Conservation (phyloP, 192 early-diverging fungal species). For the Backusella macrospora region DNA sequence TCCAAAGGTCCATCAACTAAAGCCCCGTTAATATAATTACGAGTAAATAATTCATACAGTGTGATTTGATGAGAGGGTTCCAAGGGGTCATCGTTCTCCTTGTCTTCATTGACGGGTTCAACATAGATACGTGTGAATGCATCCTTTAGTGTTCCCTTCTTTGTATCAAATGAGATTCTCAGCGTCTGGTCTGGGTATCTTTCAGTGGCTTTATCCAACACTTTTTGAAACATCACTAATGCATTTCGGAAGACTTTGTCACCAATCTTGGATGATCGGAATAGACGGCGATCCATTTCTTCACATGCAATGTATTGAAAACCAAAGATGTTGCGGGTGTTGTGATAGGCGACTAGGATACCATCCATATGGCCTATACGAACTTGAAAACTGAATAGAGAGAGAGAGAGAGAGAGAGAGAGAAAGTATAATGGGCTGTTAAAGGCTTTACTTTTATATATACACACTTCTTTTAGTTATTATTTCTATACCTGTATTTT, state of each 20-base stretch:
- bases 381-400: conserved; percentile 72
- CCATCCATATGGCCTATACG: conserved; percentile 97
- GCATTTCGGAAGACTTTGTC: conserved; percentile 70
- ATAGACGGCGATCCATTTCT: conserved; percentile 82
- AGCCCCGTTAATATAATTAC: conserved; percentile 47
- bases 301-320: conserved; percentile 89
- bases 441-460: conserved; percentile 20
- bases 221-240: conserved; percentile 61
- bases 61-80: conserved; percentile 34
- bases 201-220: conserved; percentile 63
- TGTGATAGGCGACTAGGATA: conserved; percentile 91
- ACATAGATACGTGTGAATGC: conserved; percentile 51
- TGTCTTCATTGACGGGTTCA: conserved; percentile 53
- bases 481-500: conserved; percentile 65
- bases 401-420: conserved; percentile 32
- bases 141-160: not conserved
- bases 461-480: not conserved
- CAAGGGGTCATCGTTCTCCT: conserved; percentile 23
- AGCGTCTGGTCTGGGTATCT: conserved; percentile 60
- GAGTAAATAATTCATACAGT: conserved; percentile 43
- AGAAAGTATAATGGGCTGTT: not conserved
- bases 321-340: conserved; percentile 88
- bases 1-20: conserved; percentile 41
- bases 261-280: conserved; percentile 69
- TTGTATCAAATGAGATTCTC: conserved; percentile 58